Base-by-base conservation (phyloP, 2,329 filamentous ascomycete genomes). In the Aspergillus eucalypticola region DNA sequence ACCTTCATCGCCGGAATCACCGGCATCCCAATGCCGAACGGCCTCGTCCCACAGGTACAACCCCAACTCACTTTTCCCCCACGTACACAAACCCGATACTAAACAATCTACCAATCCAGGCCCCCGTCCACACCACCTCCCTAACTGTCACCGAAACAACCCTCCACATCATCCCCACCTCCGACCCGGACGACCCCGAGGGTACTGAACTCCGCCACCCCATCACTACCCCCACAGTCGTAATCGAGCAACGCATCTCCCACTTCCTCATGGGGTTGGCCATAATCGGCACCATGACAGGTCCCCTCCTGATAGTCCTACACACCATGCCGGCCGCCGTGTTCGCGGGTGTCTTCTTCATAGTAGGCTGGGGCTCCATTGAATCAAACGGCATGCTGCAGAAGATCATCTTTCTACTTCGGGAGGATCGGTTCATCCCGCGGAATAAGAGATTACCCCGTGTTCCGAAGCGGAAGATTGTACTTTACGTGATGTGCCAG, bases 311-410 rank as follows among this genome's bases (percentile, higher is more conserved):
- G 1, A 76, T 86, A 13, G 88, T 91, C 8, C 79, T 93, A 11
- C 87, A 91, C 68, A 84, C 90, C 3, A 90, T 93, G 66, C 90
- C 90, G 0, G 88, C 91, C 68, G 89, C 86, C 58, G 88, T 92
- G 0, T 83, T 92, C 29, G 90, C 89, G 0, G 90, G 90, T 0
- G 82, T 92, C 27, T 92, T 92, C 79, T 91, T 92, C 76, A 85
- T 90, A 72, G 92, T 92, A 88, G 90, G 90, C 25, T 82, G 90
- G 65, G 88, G 92, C 73, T 89, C 90, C 2, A 84, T 92, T 53
- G 83, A 86, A 69, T 86, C 76, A 21, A 93, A 92, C 71, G 89
- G 89, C 38, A 90, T 92, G 71, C 90, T 89, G 0, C 75, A 81
- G 58, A 92, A 92, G 75, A 71, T 91, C 2, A 69, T 90, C 23